Conservation (phyloP, 371 early-diverging fungal species). For the Syncephalastrum monosporum region DNA sequence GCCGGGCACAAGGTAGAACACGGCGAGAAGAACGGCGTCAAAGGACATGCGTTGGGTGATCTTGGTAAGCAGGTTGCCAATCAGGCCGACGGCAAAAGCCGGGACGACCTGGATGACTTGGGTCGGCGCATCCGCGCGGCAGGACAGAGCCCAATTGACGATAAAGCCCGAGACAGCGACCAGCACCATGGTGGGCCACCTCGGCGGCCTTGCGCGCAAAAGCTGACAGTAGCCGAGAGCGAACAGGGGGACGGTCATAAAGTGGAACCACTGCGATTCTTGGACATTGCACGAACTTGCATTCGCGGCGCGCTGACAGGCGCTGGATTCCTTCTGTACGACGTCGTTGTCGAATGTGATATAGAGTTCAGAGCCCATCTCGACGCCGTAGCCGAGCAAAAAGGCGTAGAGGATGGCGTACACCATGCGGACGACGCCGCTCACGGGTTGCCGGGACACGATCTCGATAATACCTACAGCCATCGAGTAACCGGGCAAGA, state of each 20-base stretch:
- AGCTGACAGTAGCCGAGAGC: conserved; percentile 43
- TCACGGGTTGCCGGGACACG: conserved; percentile 79
- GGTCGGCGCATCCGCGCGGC: conserved; percentile 45
- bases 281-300: conserved; percentile 27
- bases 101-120: conserved; percentile 25
- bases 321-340: conserved; percentile 13
- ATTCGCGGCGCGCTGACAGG: conserved; percentile 20
- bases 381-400: conserved; percentile 76
- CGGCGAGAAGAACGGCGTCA: conserved; percentile 54
- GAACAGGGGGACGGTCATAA: conserved; percentile 44
- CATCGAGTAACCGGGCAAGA: conserved; percentile 73
- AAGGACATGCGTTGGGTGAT: conserved; percentile 54
- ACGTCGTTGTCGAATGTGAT: conserved; percentile 29
- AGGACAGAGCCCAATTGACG: conserved; percentile 32
- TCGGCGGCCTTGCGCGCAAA: conserved; percentile 31
- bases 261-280: conserved; percentile 33
- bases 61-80: conserved; percentile 35
- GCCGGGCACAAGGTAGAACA: conserved; percentile 60
- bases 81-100: conserved; percentile 10
- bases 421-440: conserved; percentile 83
- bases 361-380: conserved; percentile 63
- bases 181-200: conserved; percentile 26
- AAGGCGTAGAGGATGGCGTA: conserved; percentile 79
- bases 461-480: conserved; percentile 80
- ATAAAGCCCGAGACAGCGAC: conserved; percentile 30